Conservation (phyloP, 2,329 filamentous ascomycete genomes). For the Aspergillus bombycis region DNA sequence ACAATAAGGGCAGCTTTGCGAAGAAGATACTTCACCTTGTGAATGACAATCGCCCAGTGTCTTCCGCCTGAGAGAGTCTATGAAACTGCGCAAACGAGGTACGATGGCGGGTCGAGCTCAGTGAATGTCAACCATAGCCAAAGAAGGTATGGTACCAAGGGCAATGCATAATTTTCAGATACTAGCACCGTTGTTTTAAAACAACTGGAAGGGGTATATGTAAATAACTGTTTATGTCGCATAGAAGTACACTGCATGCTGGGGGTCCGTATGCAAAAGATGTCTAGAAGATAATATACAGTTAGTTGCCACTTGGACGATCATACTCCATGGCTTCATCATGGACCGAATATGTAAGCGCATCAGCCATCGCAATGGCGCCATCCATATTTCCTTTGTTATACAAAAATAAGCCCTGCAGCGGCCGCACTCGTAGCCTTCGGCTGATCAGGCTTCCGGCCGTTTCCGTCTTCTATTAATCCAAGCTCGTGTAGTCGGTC, state of each 20-base stretch:
- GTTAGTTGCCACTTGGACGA: slow-evolving; percentile 17
- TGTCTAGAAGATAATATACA: slow-evolving; percentile 22
- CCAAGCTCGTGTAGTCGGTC: slow-evolving; percentile 69
- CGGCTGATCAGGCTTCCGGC: slow-evolving; percentile 49
- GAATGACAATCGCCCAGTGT: no score
- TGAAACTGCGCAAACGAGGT: background rate
- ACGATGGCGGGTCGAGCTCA: background rate
- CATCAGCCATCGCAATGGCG: slow-evolving; percentile 77
- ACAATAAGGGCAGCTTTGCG: background rate
- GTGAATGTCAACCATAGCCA: background rate
- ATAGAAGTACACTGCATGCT: slow-evolving; percentile 2
- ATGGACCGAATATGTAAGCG: slow-evolving; percentile 36
- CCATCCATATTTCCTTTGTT: slow-evolving; percentile 91
- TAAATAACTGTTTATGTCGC: background rate
- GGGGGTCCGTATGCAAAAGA: slow-evolving; percentile 3
- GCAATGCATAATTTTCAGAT: background rate
- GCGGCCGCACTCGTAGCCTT: slow-evolving; percentile 80
- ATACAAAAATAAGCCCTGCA: slow-evolving; percentile 93
- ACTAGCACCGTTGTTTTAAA: background rate
- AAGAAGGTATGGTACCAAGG: background rate
- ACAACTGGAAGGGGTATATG: background rate
- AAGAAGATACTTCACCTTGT: background rate
- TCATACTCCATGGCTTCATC: slow-evolving; percentile 30
- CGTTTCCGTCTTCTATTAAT: slow-evolving; percentile 64
- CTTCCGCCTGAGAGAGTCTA: background rate